Conservation (phyloP, 768 basidiomycete genomes). For the Cystobasidium tubakii region DNA sequence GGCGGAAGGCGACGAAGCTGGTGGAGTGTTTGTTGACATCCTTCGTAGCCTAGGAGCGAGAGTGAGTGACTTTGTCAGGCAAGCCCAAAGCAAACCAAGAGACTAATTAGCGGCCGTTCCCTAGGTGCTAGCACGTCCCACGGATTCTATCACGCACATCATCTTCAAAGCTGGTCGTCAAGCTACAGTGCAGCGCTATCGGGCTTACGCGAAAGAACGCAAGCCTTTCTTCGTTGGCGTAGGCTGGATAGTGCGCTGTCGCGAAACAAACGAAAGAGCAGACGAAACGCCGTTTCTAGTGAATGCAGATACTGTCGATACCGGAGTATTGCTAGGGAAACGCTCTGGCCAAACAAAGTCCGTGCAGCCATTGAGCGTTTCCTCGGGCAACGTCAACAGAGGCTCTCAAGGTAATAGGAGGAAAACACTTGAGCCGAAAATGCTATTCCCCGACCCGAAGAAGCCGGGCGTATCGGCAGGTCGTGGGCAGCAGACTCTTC, state of each 20-base stretch:
- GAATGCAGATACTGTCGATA: neutral
- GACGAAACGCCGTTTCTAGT: conserved; percentile 54
- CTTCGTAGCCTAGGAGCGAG: conserved; percentile 70
- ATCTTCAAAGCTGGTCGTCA: conserved; percentile 75
- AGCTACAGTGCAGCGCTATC: conserved; percentile 67
- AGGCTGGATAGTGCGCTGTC: conserved; percentile 83
- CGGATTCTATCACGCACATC: conserved; percentile 61
- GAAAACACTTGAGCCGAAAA: neutral
- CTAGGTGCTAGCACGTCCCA: conserved; percentile 63
- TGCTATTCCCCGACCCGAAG: neutral
- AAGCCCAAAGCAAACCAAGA: neutral
- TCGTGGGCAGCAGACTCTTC: neutral
- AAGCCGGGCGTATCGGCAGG: neutral
- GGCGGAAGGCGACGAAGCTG: conserved; percentile 71
- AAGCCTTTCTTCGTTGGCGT: conserved; percentile 73
- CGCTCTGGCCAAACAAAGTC: neutral
- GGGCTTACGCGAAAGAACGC: conserved; percentile 62
- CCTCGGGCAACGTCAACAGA: neutral
- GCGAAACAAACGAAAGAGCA: conserved; percentile 60
- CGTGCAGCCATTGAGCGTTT: neutral
- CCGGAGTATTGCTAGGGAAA: neutral
- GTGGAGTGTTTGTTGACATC: conserved; percentile 76
- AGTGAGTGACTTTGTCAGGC: conserved; percentile 52
- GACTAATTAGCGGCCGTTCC: conserved; percentile 54
- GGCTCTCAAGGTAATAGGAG: neutral